These are phyloP conservation scores for Alternaria dauci DNA, from an alignment of 2,329 filamentous ascomycete species.

Conservation along the genomic window DNA sequence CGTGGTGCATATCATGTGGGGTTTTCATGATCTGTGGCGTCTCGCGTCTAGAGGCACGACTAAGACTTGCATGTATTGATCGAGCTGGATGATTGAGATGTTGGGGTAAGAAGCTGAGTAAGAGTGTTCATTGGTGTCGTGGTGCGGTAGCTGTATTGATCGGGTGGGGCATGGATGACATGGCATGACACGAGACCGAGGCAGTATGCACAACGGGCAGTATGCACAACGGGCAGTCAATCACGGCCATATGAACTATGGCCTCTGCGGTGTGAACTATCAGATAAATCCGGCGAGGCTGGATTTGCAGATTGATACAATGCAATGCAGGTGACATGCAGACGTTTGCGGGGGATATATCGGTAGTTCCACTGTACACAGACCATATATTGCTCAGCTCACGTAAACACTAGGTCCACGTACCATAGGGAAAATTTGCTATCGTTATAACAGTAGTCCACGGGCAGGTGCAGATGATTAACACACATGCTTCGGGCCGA, in stretches of 20 bases:
- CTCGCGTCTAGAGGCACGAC: slow-evolving; percentile 1
- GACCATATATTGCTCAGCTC: neutral
- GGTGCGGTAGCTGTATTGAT: neutral
- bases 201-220: neutral
- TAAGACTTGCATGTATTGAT: slow-evolving; percentile 1
- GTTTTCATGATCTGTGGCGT: neutral
- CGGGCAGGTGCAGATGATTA: neutral
- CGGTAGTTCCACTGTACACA: slow-evolving; percentile 3
- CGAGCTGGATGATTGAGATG: neutral
- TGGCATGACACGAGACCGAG: neutral
- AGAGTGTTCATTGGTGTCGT: neutral
- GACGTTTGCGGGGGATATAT: neutral
- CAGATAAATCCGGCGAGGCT: neutral
- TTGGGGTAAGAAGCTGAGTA: neutral
- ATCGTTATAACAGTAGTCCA: neutral
- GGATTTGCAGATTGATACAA: neutral
- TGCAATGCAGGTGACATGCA: slow-evolving; percentile 2
- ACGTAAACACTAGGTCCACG: slow-evolving; percentile 4
- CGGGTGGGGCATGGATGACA: neutral
- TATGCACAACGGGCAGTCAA: neutral
- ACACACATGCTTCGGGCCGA: slow-evolving; percentile 1
- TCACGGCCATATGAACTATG: neutral
- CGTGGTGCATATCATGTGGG: slow-evolving; percentile 3
- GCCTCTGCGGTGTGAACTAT: neutral
- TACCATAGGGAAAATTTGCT: neutral